Percentiles rank a stretch among this genome's conserved stretches.
Conservation (phyloP, 2,329 filamentous ascomycete genomes). For the Penicillium occitanis region DNA sequence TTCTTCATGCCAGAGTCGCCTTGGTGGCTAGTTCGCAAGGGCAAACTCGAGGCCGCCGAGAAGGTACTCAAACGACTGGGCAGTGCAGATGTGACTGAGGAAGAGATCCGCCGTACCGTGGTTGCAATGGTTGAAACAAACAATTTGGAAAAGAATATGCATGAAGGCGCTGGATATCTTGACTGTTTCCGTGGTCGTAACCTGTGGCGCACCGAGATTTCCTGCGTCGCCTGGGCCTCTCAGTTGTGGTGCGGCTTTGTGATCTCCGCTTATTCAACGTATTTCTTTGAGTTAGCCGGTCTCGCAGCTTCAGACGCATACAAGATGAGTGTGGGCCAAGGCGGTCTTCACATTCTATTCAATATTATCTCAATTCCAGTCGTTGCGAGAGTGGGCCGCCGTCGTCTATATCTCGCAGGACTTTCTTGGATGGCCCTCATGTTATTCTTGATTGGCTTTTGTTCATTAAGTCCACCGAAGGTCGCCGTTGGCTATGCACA, state of each 20-base stretch:
- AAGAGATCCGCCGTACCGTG: conserved; percentile 12
- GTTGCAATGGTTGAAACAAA: conserved; percentile 18
- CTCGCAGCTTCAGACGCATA: conserved; percentile 36
- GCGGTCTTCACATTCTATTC: conserved; percentile 37
- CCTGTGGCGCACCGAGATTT: conserved; percentile 43
- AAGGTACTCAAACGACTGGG: conserved; percentile 20
- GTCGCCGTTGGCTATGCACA: conserved; percentile 36
- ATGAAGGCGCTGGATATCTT: conserved; percentile 17
- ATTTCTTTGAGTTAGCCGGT: conserved; percentile 49
- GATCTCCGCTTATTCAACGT: conserved; percentile 54
- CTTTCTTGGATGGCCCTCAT: conserved; percentile 35
- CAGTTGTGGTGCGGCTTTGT: conserved; percentile 46
- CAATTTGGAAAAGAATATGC: conserved; percentile 15
- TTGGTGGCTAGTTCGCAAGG: conserved; percentile 22
- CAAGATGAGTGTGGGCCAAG: conserved; percentile 39
- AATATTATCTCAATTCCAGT: conserved; percentile 36
- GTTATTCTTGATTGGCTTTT: conserved; percentile 39
- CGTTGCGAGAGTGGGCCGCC: conserved; percentile 35
- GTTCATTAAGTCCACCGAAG: conserved; percentile 44
- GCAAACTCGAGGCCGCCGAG: conserved; percentile 17
- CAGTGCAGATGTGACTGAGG: conserved; percentile 10
- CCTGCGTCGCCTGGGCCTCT: conserved; percentile 44
- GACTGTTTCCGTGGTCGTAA: conserved; percentile 44
- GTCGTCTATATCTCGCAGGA: conserved; percentile 34
- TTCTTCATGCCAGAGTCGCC: conserved; percentile 24